Base-by-base conservation (phyloP, 331 rosid species). In the Cydonia oblonga region DNA sequence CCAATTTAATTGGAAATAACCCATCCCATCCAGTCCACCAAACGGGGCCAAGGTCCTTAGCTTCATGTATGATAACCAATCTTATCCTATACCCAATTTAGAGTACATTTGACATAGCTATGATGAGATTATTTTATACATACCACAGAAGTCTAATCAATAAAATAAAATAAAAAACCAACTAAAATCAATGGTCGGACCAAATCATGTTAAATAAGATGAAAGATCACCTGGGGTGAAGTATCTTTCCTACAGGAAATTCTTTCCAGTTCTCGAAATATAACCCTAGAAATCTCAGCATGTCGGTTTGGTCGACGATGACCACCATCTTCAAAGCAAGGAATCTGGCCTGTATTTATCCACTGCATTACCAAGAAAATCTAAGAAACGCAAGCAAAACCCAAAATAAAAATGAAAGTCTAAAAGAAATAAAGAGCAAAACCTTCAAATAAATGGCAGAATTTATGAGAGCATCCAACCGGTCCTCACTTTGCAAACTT, bases 271-370 rank as follows among this genome's bases (percentile, higher is more conserved):
- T 91, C 93, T 11, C 96, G 84, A 78, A 95, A 95, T 85, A 95
- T 95, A 71, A 85, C 84, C 96, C 97, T 86, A 66, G 98, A 91
- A 76, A 91, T 89, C 88, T 95, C 96, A 78, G 97, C 97, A 85
- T 95, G 97, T 81, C 90, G 92, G 71, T 91, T 91, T 28, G 98
- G 98, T 53, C 98, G 89, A 75, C 83, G 87, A 85, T 95, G 98
- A 81, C 97, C 97, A 51, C 98, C 98, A 84, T 29, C 98, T 85
- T 95, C 98, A 83, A 89, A 88, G 80, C 98, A 95, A 70, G 97
- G 81, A 79, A 95, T 95, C 78, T 95, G 98, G 66, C 98, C 98
- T 26, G 92, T 95, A 84, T 95, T 95, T 85, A 91, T 91, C 98
- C 98, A 95, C 97, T 95, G 92, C 88, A 86, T 71, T 53, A 81